Evolutionary conservation across 140 eudicot species (phyloP), one percentile per base, ranked within the genome.

Genomic region (Bidens hawaiensis): DNA sequence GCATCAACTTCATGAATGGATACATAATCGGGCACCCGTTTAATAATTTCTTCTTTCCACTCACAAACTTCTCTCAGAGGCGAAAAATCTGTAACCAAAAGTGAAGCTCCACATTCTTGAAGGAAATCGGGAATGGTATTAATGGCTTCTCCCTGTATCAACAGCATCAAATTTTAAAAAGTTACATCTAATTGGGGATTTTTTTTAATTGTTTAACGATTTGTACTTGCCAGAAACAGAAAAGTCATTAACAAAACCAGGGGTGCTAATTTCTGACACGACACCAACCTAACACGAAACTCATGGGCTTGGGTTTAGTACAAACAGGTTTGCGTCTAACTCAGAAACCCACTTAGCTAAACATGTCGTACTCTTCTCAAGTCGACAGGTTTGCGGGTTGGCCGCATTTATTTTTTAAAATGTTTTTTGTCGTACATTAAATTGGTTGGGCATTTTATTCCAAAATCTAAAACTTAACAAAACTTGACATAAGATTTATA

Each of bases 1-100:
- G 99, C 90, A 71, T 94, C 99, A 68, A 94, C 95, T 83, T 94
- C 99, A 70, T 88, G 99, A 70, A 94, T 65, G 1, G 90, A 75
- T 47, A 88, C 85, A 47, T 84, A 75, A 60, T 73, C 88, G 67
- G 75, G 43, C 63, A 85, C 90, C 73, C 72, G 51, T 69, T 77
- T 68, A 47, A 75, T 56, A 11, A 94, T 73, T 53, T 83, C 95
- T 69, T 88, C 95, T 71, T 94, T 94, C 93, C 87, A 88, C 8
- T 77, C 77, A 21, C 86, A 62, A 70, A 85, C 91, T 69, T 88
- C 88, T 53, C 99, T 50, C 49, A 94, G 49, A 2, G 99, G 99
- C 49, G 99, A 82, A 78, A 94, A 94, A 60, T 94, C 97, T 0
- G 97, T 94, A 23, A 94, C 94, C 82, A 94, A 73, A 72, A 94